A percentile compares a stretch with the other conserved stretches of the same genome.
phyloP scores from a whole-genome alignment of 208 protist genomes.

The Chromosphaera perkinsii region DNA sequence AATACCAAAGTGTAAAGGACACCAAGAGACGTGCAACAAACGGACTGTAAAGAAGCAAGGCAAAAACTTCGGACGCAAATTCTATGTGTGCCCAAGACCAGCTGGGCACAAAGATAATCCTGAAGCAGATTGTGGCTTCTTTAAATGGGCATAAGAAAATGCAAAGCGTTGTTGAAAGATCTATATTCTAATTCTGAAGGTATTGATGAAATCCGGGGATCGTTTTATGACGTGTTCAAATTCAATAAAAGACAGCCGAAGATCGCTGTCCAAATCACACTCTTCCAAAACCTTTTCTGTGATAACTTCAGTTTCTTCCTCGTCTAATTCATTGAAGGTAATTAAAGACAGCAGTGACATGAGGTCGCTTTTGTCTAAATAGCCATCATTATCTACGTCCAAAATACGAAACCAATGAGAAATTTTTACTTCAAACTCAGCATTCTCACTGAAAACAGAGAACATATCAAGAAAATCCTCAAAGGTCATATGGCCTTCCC shows the following conservation, averaged over 20 bases:
- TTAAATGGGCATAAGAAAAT: no score
- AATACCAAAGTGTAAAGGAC: no score
- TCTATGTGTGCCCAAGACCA: no score
- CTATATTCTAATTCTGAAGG: not conserved
- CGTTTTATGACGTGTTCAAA: slow-evolving; percentile 25
- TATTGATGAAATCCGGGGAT: slow-evolving; percentile 11
- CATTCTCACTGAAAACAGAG: slow-evolving; percentile 20
- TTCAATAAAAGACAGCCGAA: slow-evolving; percentile 5
- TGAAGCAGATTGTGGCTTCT: no score
- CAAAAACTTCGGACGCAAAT: no score
- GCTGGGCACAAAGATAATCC: no score
- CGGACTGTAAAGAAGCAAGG: no score
- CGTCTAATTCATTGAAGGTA: not conserved
- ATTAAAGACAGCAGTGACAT: not conserved
- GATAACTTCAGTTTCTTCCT: not conserved
- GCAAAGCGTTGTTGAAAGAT: no score
- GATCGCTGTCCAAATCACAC: slow-evolving; percentile 14
- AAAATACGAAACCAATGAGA: slow-evolving; percentile 21
- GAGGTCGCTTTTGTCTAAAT: slow-evolving; percentile 11
- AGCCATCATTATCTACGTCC: slow-evolving; percentile 17
- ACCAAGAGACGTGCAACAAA: no score
- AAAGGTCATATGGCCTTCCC: slow-evolving; percentile 13
- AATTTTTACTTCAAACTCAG: slow-evolving; percentile 14
- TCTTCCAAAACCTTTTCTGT: slow-evolving; percentile 10
- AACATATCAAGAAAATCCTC: slow-evolving; percentile 32